Evolutionary conservation across 345 rosid species (phyloP), one percentile per base, ranked within the genome.

Genomic region (Diplotaxis tenuifolia): DNA sequence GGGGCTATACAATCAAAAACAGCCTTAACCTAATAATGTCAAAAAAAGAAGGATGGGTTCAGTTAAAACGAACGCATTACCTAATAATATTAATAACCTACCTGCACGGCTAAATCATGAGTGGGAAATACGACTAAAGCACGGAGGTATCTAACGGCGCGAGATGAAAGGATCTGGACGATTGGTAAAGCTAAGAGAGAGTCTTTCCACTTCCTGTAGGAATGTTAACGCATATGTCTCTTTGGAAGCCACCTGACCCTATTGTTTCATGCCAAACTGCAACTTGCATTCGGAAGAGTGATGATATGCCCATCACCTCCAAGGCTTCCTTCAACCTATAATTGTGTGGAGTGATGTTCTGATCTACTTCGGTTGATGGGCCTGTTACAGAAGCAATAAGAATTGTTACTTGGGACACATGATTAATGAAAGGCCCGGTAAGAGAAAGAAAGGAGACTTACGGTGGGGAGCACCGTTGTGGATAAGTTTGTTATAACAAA

Each of bases 171-270:
- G 73, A 15, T 78, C 71, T 95, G 96, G 52, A 92, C 89, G 3
- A 95, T 88, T 1, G 97, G 97, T 72, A 95, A 84, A 72, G 97
- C 97, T 95, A 90, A 52, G 99, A 85, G 57, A 92, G 80, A 29
- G 97, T 92, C 81, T 95, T 95, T 54, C 97, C 98, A 77, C 96
- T 90, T 76, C 97, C 97, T 2, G 96, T 91, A 0, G 96, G 98
- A 31, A 97, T 88, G 81, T 95, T 95, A 67, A 90, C 81, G 72
- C 97, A 95, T 31, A 95, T 69, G 68, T 95, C 99, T 59, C 96
- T 76, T 65, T 92, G 89, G 53, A 90, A 95, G 59, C 84, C 81
- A 74, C 99, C 97, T 29, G 96, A 96, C 9, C 98, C 96, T 16
- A 93, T 68, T 0, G 96, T 91, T 81, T 91, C 96, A 36, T 94